A percentile compares a stretch with the other conserved stretches of the same genome.
These are phyloP conservation scores for Oryza coarctata DNA, from an alignment of 176 grass and related monocot genomes.

Conservation along the genomic window DNA sequence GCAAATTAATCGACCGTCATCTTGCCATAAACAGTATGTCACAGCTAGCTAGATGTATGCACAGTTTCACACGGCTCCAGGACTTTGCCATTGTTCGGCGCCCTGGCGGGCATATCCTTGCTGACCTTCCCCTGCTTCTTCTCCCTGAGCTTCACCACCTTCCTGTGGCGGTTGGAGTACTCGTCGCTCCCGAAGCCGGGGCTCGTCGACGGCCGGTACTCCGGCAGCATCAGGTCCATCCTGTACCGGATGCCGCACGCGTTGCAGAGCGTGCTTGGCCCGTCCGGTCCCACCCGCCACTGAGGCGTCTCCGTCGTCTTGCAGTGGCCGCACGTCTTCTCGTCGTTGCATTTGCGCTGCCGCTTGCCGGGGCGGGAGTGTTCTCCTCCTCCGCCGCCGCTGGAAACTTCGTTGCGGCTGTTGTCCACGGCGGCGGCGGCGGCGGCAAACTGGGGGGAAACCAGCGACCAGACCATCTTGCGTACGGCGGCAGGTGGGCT, in stretches of 20 bases:
- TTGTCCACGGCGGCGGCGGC: too few relatives aligned
- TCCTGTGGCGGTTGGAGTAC: conserved; percentile 55
- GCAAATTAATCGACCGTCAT: too few relatives aligned
- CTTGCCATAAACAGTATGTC: too few relatives aligned
- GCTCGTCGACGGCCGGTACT: conserved; percentile 48
- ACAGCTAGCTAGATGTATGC: too few relatives aligned
- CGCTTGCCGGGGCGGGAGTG: background rate
- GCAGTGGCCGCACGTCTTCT: conserved; percentile 43
- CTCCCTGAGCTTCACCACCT: conserved; percentile 32
- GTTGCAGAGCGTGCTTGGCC: conserved; percentile 56
- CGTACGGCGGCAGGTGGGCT: background rate
- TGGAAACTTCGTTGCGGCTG: background rate
- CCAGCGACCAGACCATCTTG: background rate
- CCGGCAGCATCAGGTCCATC: conserved; percentile 1
- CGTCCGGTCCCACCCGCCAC: conserved; percentile 50
- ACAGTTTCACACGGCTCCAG: too few relatives aligned
- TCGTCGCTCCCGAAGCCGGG: conserved; percentile 27
- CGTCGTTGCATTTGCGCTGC: background rate
- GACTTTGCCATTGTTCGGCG: too few relatives aligned
- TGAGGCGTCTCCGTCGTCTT: conserved; percentile 40
- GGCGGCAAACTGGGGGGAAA: too few relatives aligned
- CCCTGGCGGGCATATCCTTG: too few relatives aligned
- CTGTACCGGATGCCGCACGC: conserved; percentile 54
- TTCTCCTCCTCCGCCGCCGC: background rate
- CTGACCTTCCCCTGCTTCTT: background rate